These are phyloP conservation scores for Venturia carpophila DNA, from an alignment of 2,329 filamentous ascomycete genomes.

Conservation along the genomic window DNA sequence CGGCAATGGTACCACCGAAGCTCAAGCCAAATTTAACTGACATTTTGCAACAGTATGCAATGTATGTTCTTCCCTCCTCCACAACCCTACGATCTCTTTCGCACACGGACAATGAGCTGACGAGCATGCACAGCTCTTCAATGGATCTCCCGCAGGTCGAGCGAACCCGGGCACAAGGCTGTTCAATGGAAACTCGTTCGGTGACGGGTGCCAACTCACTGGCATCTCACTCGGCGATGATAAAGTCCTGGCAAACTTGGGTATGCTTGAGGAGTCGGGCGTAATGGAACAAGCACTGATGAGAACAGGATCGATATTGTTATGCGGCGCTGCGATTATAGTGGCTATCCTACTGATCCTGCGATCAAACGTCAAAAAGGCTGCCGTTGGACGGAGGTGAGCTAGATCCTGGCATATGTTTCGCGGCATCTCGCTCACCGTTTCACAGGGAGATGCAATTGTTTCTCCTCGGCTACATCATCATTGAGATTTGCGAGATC, in stretches of 20 bases:
- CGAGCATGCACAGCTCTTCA: conserved; percentile 51
- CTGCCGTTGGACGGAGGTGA: conserved; percentile 86
- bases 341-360: conserved; percentile 61
- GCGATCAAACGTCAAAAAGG: conserved; percentile 80
- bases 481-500: conserved; percentile 91
- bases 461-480: conserved; percentile 77
- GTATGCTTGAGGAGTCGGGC: conserved; percentile 40
- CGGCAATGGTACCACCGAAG: conserved; percentile 20
- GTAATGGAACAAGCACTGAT: conserved; percentile 25
- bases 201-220: conserved; percentile 59
- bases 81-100: neutral
- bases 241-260: conserved; percentile 71
- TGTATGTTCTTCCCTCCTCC: conserved; percentile 25
- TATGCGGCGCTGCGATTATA: conserved; percentile 70
- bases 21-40: conserved; percentile 7
- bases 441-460: conserved; percentile 82
- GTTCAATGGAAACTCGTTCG: conserved; percentile 41
- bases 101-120: conserved; percentile 10
- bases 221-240: conserved; percentile 65
- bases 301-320: conserved; percentile 68
- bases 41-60: conserved; percentile 37
- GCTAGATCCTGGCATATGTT: conserved; percentile 22
- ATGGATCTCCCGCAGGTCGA: conserved; percentile 43
- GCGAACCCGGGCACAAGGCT: conserved; percentile 26
- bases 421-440: neutral